Base-by-base conservation (phyloP, 2,329 filamentous ascomycete genomes). In the Diplodia scrobiculata region DNA sequence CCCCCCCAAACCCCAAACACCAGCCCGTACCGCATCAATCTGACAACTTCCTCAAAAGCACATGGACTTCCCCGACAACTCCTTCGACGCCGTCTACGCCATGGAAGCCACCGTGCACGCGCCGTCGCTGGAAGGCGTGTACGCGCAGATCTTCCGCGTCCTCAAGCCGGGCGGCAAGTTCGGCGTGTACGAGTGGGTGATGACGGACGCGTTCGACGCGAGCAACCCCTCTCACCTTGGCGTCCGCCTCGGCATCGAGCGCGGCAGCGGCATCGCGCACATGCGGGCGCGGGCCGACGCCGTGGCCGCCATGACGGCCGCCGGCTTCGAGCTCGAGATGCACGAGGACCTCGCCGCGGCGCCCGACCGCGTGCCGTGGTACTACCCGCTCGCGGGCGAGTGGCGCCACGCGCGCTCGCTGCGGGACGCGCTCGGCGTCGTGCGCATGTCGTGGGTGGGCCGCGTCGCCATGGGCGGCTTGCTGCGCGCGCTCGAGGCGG, bases 121-220 rank as follows among this genome's bases (percentile, higher is more conserved):
- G 0, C 95, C 94, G 48, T 90, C 88, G 52, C 87, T 98, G 6
- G 90, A 92, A 74, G 93, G 91, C 67, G 92, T 97, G 70, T 99
- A 99, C 83, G 89, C 87, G 76, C 90, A 98, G 79, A 98, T 98
- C 74, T 92, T 89, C 86, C 91, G 91, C 53, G 93, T 97, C 21
- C 84, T 99, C 69, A 99, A 98, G 85, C 95, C 95, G 19, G 95
- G 95, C 68, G 94, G 95, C 77, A 84, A 91, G 60, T 99, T 98
- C 73, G 95, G 94, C 76, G 94, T 98, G 62, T 99, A 98, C 81
- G 95, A 99, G 80, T 98, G 95, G 95, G 84, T 98, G 75, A 98
- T 99, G 95, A 98, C 93, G 6, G 93, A 97, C 69, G 83, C 89
- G 25, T 99, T 97, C 80, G 90, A 98, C 81, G 94, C 96, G 76